These are phyloP conservation scores for Opeltia flavorubescens DNA, from an alignment of 495 filamentous ascomycete genomes.

Conservation along the genomic window DNA sequence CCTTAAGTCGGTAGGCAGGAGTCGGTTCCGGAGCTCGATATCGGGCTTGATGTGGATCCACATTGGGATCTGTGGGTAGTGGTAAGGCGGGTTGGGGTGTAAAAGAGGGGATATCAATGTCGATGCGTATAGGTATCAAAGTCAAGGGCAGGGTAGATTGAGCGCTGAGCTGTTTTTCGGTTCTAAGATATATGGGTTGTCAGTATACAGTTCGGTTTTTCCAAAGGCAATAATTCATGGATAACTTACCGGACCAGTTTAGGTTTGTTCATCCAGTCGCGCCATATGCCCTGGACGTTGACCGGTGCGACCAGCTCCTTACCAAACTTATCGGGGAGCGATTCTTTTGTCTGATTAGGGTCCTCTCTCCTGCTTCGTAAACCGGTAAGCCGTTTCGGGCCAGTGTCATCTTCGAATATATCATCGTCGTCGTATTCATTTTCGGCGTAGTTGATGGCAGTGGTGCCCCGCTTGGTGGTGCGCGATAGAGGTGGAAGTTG, in stretches of 20 bases:
- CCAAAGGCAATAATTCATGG: constrained; percentile 14
- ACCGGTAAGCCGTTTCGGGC: constrained; percentile 66
- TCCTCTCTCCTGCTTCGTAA: constrained; percentile 74
- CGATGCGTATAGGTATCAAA: constrained; percentile 90
- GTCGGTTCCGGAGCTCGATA: constrained; percentile 65
- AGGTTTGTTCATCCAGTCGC: constrained; percentile 85
- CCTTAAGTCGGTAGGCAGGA: constrained; percentile 73
- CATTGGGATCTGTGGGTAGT: constrained; percentile 42
- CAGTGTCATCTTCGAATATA: constrained; percentile 69
- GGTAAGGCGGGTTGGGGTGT: constrained; percentile 60
- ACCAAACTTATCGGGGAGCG: constrained; percentile 58
- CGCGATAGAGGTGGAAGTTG: constrained; percentile 55
- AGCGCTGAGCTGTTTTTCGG: constrained; percentile 64
- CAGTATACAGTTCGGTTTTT: not conserved
- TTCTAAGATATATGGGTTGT: constrained; percentile 22
- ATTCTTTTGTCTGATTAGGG: constrained; percentile 42
- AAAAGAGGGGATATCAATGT: constrained; percentile 77
- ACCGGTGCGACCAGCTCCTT: constrained; percentile 73
- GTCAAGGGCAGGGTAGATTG: constrained; percentile 78
- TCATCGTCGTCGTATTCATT: constrained; percentile 90
- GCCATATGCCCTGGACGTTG: constrained; percentile 75
- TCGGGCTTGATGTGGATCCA: constrained; percentile 53
- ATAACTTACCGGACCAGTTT: constrained; percentile 36
- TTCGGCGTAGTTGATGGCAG: constrained; percentile 93
- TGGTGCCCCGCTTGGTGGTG: constrained; percentile 92